These are phyloP conservation scores for Phytophthora vignae DNA, from an alignment of 352 stramenopile genomes.

Conservation along the genomic window DNA sequence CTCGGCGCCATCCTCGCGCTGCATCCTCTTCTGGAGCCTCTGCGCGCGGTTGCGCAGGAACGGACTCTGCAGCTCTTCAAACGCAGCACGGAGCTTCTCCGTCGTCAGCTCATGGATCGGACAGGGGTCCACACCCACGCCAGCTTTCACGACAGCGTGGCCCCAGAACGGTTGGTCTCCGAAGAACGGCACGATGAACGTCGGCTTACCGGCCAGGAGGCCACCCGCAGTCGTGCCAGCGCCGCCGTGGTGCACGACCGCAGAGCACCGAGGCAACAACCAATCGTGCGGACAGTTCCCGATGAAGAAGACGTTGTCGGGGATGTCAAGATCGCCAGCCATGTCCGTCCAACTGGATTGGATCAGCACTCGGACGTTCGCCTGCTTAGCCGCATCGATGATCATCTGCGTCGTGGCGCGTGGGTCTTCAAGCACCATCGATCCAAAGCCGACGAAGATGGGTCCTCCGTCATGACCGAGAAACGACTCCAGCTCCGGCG, in stretches of 20 bases:
- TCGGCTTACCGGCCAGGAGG: slow-evolving; percentile 89
- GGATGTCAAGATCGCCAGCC: slow-evolving; percentile 44
- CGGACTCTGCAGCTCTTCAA: slow-evolving; percentile 60
- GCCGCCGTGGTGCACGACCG: slow-evolving; percentile 79
- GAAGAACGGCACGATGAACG: slow-evolving; percentile 95
- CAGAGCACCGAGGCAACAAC: slow-evolving; percentile 87
- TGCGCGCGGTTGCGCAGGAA: slow-evolving; percentile 59
- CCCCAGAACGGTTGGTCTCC: slow-evolving; percentile 95
- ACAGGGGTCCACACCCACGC: slow-evolving; percentile 86
- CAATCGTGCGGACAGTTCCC: slow-evolving; percentile 88
- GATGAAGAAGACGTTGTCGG: slow-evolving; percentile 63
- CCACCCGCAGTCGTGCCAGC: slow-evolving; percentile 92
- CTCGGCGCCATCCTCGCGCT: slow-evolving; percentile 80
- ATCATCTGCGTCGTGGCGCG: slow-evolving; percentile 77
- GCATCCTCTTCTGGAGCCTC: slow-evolving; percentile 63
- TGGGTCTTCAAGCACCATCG: slow-evolving; percentile 92
- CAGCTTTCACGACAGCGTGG: slow-evolving; percentile 77
- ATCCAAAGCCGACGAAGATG: slow-evolving; percentile 95
- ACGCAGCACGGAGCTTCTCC: slow-evolving; percentile 77
- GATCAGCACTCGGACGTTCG: slow-evolving; percentile 83
- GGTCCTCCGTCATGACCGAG: slow-evolving; percentile 59
- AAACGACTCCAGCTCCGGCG: slow-evolving; percentile 63
- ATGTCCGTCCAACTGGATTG: slow-evolving; percentile 90
- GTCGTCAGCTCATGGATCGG: slow-evolving; percentile 82
- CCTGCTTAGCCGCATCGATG: slow-evolving; percentile 65